Evolutionary conservation across 2,329 filamentous ascomycete genomes (phyloP), one percentile per base, ranked within the genome.

Genomic region (Pseudocercospora ulei): DNA sequence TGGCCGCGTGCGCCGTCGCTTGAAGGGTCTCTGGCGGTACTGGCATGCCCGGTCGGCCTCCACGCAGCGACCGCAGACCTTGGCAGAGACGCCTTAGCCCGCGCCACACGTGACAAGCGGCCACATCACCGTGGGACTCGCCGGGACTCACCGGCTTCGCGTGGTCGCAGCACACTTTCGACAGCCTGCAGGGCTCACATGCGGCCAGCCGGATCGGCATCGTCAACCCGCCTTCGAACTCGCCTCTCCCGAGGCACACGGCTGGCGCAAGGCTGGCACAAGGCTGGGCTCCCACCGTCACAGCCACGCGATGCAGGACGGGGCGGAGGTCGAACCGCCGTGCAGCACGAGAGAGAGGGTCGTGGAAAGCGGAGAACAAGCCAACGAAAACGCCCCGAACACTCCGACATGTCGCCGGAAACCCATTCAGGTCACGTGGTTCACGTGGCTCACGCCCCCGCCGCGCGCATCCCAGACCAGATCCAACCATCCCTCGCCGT

Each of bases 401-500:
- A n/a, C n/a, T n/a, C 23, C 23, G 3, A 25, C 3, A 25, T 4
- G 23, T 12, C 6, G 22, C 22, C 22, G 22, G 12, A n/a, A 3
- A 12, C n/a, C 23, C 23, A 25, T 7, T 12, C 9, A 9, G 23
- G n/a, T 7, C 12, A 12, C 23, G n/a, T 25, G 23, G 23, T 12
- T 9, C 3, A 25, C 12, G 23, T 25, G 23, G n/a, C 23, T n/a
- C 9, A 9, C n/a, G 12, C 7, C 35, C 7, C 9, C 8, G 13
- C 9, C 24, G 22, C 23, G 16, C 19, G 23, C 14, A 11, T 19
- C 14, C 17, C 8, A 58, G 60, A 86, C 80, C 81, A 93, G 76
- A 57, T 88, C 76, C 50, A 75, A 69, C 83, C 84, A 92, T 12
- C 75, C 77, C 22, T 82, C 81, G 22, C 82, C 82, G 12, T 77